phyloP scores from a whole-genome alignment of 345 rosid species.

The Camelina hispida region DNA sequence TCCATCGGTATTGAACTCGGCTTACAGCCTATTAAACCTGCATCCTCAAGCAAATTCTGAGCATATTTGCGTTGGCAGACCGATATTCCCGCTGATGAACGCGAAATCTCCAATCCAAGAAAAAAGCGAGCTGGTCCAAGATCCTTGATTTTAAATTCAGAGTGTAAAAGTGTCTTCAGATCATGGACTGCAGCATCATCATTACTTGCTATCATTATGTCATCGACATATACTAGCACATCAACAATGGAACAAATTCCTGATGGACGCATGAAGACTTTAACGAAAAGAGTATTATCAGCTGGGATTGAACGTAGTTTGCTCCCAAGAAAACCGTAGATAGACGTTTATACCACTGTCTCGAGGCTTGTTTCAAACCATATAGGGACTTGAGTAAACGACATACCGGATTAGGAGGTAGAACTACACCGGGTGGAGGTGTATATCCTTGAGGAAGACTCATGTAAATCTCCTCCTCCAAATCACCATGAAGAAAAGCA shows the following conservation, averaged over 20 bases:
- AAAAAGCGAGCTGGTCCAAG: not conserved
- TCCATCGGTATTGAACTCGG: not conserved
- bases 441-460: not conserved
- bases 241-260: not conserved
- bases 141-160: rapidly evolving
- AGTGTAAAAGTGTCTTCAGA: rapidly evolving
- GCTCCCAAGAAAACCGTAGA: too few species aligned
- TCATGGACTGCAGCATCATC: rapidly evolving
- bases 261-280: not conserved
- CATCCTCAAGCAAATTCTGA: not conserved
- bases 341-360: too few species aligned
- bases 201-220: not conserved
- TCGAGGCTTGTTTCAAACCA: too few species aligned
- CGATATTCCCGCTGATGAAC: rapidly evolving
- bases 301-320: too few species aligned
- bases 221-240: not conserved
- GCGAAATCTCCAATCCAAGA: rapidly evolving
- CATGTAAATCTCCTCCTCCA: not conserved
- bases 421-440: not conserved
- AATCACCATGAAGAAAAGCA: not conserved
- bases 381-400: rapidly evolving
- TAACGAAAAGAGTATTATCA: not conserved
- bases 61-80: not conserved
- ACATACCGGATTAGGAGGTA: not conserved
- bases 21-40: not conserved